Percentiles rank a stretch among this genome's conserved stretches.
Conservation (phyloP, 2,329 filamentous ascomycete species). For the Bertia moriformis region DNA sequence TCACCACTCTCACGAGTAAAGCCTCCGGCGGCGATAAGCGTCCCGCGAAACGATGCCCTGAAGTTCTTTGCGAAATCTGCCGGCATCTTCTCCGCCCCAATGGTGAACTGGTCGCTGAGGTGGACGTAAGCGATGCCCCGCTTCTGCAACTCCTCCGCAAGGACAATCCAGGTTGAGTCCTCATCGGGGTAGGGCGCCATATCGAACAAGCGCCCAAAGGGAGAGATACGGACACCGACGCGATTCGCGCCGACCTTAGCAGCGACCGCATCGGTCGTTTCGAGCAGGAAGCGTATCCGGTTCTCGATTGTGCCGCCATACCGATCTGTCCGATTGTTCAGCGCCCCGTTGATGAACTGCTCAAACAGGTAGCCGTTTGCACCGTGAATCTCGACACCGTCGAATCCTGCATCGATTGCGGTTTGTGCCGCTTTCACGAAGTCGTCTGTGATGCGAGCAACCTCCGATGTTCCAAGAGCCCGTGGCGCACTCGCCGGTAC, state of each 20-base stretch:
- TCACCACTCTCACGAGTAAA: background rate
- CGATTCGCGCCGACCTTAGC: background rate
- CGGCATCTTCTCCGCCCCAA: too few species aligned
- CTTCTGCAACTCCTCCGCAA: background rate
- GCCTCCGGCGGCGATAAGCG: background rate
- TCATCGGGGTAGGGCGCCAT: background rate
- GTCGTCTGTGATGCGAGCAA: slow-evolving; percentile 16
- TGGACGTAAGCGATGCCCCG: background rate
- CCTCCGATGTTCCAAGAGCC: slow-evolving; percentile 12
- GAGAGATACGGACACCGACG: background rate
- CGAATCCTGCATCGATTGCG: slow-evolving; percentile 33
- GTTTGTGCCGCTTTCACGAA: slow-evolving; percentile 17
- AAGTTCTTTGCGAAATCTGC: background rate
- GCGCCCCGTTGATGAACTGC: slow-evolving; percentile 52
- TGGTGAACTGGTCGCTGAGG: background rate
- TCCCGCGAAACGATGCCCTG: background rate
- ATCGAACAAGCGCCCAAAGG: background rate
- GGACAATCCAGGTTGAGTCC: background rate
- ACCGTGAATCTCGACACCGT: slow-evolving; percentile 59
- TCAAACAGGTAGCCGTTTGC: slow-evolving; percentile 69
- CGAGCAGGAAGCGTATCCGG: slow-evolving; percentile 37
- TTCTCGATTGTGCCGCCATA: slow-evolving; percentile 64
- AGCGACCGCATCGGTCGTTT: background rate
- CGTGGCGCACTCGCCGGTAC: background rate
- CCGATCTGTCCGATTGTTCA: slow-evolving; percentile 54